A percentile compares a stretch with the other conserved stretches of the same genome.
Conservation (phyloP, 805 yeast genomes). For the Candida ficus region DNA sequence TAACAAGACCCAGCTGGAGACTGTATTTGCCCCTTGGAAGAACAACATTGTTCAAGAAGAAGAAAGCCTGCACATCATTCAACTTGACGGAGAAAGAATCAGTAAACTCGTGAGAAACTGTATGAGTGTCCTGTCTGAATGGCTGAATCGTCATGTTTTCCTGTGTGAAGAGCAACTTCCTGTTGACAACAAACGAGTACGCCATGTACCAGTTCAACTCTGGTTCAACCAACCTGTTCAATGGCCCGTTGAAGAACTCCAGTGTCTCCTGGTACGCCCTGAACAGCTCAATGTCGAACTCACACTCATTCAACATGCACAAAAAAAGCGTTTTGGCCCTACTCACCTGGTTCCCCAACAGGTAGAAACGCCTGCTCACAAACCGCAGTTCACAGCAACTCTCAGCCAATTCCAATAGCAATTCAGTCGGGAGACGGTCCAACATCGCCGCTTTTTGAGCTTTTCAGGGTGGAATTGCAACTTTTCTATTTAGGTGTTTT, state of each 20-base stretch:
- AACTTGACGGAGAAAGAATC: conserved; percentile 6
- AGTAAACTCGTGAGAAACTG: not conserved
- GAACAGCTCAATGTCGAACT: not conserved
- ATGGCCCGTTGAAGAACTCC: conserved; percentile 32
- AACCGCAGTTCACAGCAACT: conserved; percentile 31
- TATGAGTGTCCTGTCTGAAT: not conserved
- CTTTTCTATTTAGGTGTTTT: too few species aligned
- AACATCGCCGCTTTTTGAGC: conserved; percentile 6
- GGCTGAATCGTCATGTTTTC: conserved; percentile 31
- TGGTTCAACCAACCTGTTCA: conserved; percentile 27
- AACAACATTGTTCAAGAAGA: conserved; percentile 5
- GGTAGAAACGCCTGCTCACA: conserved; percentile 39
- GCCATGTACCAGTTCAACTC: conserved; percentile 42
- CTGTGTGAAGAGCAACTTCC: conserved; percentile 40
- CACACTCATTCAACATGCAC: not conserved
- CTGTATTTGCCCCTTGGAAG: conserved; percentile 18
- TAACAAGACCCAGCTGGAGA: conserved; percentile 17
- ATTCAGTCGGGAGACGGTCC: conserved; percentile 36
- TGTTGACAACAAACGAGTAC: conserved; percentile 44
- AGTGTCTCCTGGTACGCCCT: conserved; percentile 14
- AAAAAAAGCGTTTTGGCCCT: conserved; percentile 32
- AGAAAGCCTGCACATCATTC: conserved; percentile 9
- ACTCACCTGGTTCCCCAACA: conserved; percentile 45
- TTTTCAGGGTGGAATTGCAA: too few species aligned
- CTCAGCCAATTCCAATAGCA: conserved; percentile 33